Evolutionary conservation across 1,139 yeast species (phyloP).

Genomic region (Magnusiomyces tetraspermus): DNA sequence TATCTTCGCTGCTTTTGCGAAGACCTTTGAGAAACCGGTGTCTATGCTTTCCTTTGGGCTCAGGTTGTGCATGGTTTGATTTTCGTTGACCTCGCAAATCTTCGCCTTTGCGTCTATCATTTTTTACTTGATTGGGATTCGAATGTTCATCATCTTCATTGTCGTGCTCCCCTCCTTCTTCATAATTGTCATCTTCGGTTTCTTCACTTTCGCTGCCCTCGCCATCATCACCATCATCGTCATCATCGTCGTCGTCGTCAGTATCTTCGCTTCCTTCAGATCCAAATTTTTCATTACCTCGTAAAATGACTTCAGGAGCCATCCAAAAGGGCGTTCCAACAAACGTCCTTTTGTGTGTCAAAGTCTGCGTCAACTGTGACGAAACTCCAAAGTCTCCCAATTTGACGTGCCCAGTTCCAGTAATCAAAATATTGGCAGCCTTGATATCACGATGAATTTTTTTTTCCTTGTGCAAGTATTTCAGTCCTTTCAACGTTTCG

Average conservation of each 20-base stretch:
- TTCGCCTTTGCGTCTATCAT: too few relatives aligned
- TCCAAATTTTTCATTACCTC: not conserved
- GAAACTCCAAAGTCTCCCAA: constrained; percentile 97
- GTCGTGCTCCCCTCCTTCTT: not conserved
- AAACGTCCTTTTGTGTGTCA: constrained; percentile 74
- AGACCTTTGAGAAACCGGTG: not conserved
- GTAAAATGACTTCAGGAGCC: constrained; percentile 80
- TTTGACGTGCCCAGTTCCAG: constrained; percentile 65
- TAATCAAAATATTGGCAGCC: constrained; percentile 72
- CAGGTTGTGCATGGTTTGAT: not conserved
- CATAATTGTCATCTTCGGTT: not conserved
- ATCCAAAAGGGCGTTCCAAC: constrained; percentile 99
- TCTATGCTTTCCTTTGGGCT: not conserved
- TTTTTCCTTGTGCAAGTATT: constrained; percentile 64
- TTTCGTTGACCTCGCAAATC: too few relatives aligned
- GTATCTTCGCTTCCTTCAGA: not conserved
- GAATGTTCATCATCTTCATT: not conserved
- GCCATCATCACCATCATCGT: not conserved
- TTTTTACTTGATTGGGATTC: too few relatives aligned
- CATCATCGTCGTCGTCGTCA: not conserved
- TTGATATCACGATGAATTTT: constrained; percentile 82
- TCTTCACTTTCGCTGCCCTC: not conserved
- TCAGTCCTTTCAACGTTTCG: constrained; percentile 58
- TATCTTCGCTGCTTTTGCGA: not conserved
- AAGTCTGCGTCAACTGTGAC: constrained; percentile 69